Conservation (phyloP, 768 basidiomycete genomes). For the Agaricus subrufescens region DNA sequence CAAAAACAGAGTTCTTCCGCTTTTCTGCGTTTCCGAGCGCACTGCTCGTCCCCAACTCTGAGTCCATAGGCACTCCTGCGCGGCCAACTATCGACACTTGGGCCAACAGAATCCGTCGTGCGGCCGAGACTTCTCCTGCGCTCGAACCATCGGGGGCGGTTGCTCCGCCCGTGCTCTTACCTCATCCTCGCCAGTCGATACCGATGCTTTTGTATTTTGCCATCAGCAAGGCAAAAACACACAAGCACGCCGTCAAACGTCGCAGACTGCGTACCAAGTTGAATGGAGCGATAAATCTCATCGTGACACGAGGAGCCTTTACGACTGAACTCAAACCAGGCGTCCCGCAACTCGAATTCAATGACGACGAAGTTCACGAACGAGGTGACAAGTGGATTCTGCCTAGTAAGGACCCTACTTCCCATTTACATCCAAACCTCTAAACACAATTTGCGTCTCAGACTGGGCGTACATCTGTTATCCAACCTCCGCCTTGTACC, state of each 20-base stretch:
- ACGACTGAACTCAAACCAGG: too few species aligned
- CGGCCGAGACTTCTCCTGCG: neutral
- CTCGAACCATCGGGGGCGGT: neutral
- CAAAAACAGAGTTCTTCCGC: neutral
- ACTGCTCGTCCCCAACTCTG: conserved; percentile 2
- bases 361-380: neutral
- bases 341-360: neutral
- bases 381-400: conserved; percentile 4
- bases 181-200: neutral
- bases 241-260: conserved; percentile 6
- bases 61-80: neutral
- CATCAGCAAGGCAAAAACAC: conserved; percentile 3
- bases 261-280: conserved; percentile 4
- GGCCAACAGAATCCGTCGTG: neutral
- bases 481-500: neutral
- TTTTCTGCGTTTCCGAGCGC: conserved; percentile 5
- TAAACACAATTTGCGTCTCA: neutral
- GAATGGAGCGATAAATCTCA: neutral
- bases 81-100: conserved; percentile 3
- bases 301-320: conserved; percentile 2
- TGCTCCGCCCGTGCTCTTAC: neutral
- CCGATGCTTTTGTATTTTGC: conserved; percentile 7
- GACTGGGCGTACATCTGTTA: conserved; percentile 8
- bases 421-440: neutral
- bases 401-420: neutral